These are phyloP conservation scores for Chlorella sp. DNA, from an alignment of 139 green algal genomes.

Conservation along the genomic window DNA sequence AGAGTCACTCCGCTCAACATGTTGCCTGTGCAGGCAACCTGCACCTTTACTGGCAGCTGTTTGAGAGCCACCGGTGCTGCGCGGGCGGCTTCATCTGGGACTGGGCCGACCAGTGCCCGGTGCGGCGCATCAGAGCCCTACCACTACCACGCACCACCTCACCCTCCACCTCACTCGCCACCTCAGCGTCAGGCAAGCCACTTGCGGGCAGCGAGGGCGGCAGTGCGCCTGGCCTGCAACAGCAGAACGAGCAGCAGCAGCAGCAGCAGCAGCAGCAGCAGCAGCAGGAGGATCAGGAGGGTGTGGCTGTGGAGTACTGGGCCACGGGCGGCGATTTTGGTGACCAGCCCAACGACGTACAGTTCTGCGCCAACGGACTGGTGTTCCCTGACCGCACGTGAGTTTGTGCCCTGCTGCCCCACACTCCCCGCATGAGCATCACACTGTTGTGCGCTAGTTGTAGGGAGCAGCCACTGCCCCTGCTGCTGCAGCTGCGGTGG, in stretches of 20 bases:
- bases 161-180: too few relatives aligned
- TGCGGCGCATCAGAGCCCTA: conserved; percentile 12
- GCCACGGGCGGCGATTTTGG: conserved; percentile 93
- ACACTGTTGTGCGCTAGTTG: too few relatives aligned
- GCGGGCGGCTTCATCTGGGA: conserved; percentile 99
- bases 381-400: conserved; percentile 71
- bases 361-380: conserved; percentile 96
- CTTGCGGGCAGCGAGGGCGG: too few relatives aligned
- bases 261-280: too few relatives aligned
- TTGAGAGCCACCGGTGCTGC: conserved; percentile 47
- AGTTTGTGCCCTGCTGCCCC: too few relatives aligned
- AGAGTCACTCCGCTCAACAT: too few relatives aligned
- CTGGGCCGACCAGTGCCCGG: conserved; percentile 90
- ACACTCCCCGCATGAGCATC: too few relatives aligned
- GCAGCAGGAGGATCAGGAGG: background rate
- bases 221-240: too few relatives aligned
- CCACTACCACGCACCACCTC: conserved; percentile 10
- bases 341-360: conserved; percentile 79
- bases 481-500: too few relatives aligned
- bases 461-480: too few relatives aligned
- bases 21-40: conserved; percentile 64
- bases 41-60: conserved; percentile 82
- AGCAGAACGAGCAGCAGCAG: too few relatives aligned
- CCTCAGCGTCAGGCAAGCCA: too few relatives aligned
- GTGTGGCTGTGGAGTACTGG: conserved; percentile 53